phyloP scores from a whole-genome alignment of 352 stramenopile species.

The Phytophthora europaea region DNA sequence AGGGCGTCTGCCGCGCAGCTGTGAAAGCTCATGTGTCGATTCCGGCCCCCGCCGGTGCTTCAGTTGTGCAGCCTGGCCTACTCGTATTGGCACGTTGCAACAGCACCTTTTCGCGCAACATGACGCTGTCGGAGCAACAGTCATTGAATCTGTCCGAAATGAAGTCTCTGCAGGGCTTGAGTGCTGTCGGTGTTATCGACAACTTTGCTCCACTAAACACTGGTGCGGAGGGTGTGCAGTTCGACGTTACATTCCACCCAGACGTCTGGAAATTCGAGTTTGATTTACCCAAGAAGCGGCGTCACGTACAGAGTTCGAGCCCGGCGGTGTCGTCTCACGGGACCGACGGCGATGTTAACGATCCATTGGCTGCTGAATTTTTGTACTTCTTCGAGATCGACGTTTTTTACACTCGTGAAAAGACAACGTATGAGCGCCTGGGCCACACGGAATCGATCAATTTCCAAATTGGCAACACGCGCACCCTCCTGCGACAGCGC shows the following conservation, averaged over 20 bases:
- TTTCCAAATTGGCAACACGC: constrained; percentile 90
- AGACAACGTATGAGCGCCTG: constrained; percentile 66
- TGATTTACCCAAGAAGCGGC: constrained; percentile 89
- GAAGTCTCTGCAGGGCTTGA: constrained; percentile 75
- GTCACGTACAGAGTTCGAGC: constrained; percentile 59
- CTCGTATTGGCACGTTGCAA: constrained; percentile 85
- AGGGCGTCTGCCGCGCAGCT: constrained; percentile 85
- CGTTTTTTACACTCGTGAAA: constrained; percentile 78
- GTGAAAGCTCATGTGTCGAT: constrained; percentile 82
- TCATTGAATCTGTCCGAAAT: constrained; percentile 69
- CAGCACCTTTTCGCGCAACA: constrained; percentile 83
- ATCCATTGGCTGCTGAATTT: constrained; percentile 68
- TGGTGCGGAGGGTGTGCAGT: constrained; percentile 54
- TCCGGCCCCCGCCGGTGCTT: constrained; percentile 37
- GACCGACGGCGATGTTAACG: constrained; percentile 34
- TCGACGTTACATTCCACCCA: constrained; percentile 87
- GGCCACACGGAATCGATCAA: constrained; percentile 79
- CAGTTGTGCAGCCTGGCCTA: constrained; percentile 48
- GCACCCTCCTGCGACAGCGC: constrained; percentile 82
- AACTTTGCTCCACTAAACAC: constrained; percentile 55
- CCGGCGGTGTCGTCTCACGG: constrained; percentile 28
- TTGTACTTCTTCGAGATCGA: constrained; percentile 91
- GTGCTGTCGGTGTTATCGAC: constrained; percentile 71
- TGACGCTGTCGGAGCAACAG: constrained; percentile 57
- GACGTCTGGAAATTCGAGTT: constrained; percentile 94